phyloP scores from a whole-genome alignment of 1,284 basidiomycete species.

The Moesziomyces aphidis region DNA sequence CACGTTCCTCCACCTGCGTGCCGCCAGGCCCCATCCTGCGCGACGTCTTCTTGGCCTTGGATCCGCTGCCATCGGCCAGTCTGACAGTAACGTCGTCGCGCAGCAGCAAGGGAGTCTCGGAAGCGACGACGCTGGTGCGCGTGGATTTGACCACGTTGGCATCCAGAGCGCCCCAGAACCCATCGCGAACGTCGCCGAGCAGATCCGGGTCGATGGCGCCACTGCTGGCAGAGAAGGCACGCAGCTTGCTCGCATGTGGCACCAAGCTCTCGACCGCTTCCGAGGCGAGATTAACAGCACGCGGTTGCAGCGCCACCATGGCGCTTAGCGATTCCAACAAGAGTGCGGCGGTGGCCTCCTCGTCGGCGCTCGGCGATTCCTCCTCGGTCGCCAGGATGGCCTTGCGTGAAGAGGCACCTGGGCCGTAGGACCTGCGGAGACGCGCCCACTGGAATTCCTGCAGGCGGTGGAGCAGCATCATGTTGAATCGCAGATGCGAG shows the following conservation, averaged over 20 bases:
- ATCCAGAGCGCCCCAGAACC: conserved; percentile 60
- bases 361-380: conserved; percentile 31
- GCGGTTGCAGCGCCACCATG: conserved; percentile 38
- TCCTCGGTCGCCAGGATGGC: conserved; percentile 2
- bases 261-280: conserved; percentile 11
- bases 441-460: conserved; percentile 62
- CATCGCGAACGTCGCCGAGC: conserved; percentile 31
- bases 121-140: conserved; percentile 13
- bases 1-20: conserved; percentile 17
- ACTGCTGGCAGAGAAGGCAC: conserved; percentile 32
- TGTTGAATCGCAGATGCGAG: conserved; percentile 43
- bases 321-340: conserved; percentile 46
- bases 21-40: conserved; percentile 15
- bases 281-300: conserved; percentile 14
- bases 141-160: conserved; percentile 27
- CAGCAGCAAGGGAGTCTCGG: conserved; percentile 28
- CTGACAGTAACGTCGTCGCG: conserved; percentile 51
- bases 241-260: conserved; percentile 20
- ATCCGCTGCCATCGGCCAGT: conserved; percentile 35
- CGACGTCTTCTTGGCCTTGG: conserved; percentile 23
- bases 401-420: conserved; percentile 7
- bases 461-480: conserved; percentile 48
- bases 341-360: conserved; percentile 39
- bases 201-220: conserved; percentile 53
- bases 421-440: conserved; percentile 34